Evolutionary conservation across 129 eudicot genomes (phyloP), one percentile per base, ranked within the genome.

Genomic region (Mikania micrantha): DNA sequence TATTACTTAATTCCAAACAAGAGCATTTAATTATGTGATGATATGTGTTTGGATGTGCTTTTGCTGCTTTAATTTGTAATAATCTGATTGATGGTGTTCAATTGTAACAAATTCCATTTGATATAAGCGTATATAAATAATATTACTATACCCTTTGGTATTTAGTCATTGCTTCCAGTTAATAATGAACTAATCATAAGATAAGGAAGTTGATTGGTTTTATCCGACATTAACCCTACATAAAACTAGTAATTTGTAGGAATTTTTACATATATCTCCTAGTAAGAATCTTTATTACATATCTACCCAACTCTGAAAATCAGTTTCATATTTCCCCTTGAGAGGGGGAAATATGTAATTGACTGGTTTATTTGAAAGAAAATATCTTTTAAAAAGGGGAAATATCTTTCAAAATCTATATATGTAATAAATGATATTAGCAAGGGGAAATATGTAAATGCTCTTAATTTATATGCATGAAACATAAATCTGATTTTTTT

Each of bases 401-500:
- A n/a, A n/a, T n/a, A n/a, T n/a, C n/a, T n/a, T n/a, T n/a, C n/a
- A n/a, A n/a, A n/a, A n/a, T n/a, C n/a, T n/a, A n/a, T n/a, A n/a
- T n/a, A n/a, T n/a, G n/a, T n/a, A n/a, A n/a, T n/a, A n/a, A n/a
- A n/a, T n/a, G n/a, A n/a, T n/a, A n/a, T n/a, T n/a, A n/a, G n/a
- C n/a, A n/a, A n/a, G n/a, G n/a, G n/a, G n/a, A n/a, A n/a, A n/a
- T n/a, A n/a, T n/a, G n/a, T n/a, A n/a, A n/a, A n/a, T n/a, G n/a
- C n/a, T n/a, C n/a, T n/a, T n/a, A n/a, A n/a, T n/a, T n/a, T n/a
- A n/a, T n/a, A 35, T 24, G 69, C 60, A 36, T 62, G 70, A 71
- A 25, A 66, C 56, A 39, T n/a, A 29, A 58, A 47, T 72, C 57
- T 64, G 58, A 58, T 28, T 5, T 44, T 50, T 36, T 36, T 79